Base-by-base conservation (phyloP, 2,329 filamentous ascomycete species). In the Stemphylium lycopersici region DNA sequence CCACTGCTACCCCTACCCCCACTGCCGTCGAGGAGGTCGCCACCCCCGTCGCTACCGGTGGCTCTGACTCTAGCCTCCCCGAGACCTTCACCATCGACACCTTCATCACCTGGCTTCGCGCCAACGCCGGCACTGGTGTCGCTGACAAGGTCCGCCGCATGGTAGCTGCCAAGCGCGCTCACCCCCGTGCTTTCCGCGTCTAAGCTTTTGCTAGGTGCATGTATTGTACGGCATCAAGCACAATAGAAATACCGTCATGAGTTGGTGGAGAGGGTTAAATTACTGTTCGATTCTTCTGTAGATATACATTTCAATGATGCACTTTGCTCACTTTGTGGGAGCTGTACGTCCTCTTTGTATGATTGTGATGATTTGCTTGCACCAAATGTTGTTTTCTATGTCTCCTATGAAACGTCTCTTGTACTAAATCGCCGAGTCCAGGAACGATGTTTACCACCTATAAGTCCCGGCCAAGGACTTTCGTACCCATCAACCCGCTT, bases 21-120 rank as follows among this genome's bases (percentile, higher is more conserved):
- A 40, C 61, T 10, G 47, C 59, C 15, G 33, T 59, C 33, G 44
- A 48, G 50, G 38, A 39, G 36, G 36, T 48, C 15, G 39, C 55
- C 12, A 41, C 45, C 16, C 54, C 59, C 24, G 43, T 50, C 16
- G 38, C 63, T n/a, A 41, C 44, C n/a, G 29, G 63, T 41, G 53
- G 54, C 36, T 55, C 62, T 48, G 49, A 41, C 41, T 53, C 57
- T 15, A 43, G 50, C 26, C 62, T 71, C 33, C 70, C 70, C 8
- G 45, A 70, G 59, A 56, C 63, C 48, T 73, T 72, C 61, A 72
- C 70, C 41, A 59, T 72, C n/a, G 63, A 71, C 48, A 61, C 62
- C 55, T 73, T 73, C 62, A 62, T 74, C 48, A 51, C 66, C 6
- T 73, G 68, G 69, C 63, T 74, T 48, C 62, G 67, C 55, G 52